Conservation (phyloP, 768 basidiomycete genomes). For the Lactarius sp. region DNA sequence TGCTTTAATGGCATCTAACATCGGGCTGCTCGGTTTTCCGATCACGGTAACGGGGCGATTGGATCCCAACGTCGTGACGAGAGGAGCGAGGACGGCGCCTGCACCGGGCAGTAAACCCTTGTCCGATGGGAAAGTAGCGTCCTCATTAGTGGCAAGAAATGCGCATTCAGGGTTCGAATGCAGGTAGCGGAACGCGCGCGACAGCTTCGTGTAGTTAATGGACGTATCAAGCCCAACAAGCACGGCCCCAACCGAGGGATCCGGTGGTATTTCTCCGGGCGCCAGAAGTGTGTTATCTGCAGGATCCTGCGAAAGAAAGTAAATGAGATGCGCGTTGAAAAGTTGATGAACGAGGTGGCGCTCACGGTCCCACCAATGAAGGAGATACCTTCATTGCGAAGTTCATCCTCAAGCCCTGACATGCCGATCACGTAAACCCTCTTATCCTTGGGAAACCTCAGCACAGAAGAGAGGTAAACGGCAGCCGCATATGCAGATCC, state of each 20-base stretch:
- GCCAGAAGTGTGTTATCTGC: constrained; percentile 70
- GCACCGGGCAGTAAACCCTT: constrained; percentile 76
- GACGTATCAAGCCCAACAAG: constrained; percentile 86
- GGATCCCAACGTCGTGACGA: constrained; percentile 60
- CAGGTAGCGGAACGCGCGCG: constrained; percentile 89
- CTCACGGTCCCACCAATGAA: constrained; percentile 83
- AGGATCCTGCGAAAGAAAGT: constrained; percentile 57
- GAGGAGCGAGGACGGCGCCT: constrained; percentile 77
- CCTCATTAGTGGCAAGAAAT: constrained; percentile 90
- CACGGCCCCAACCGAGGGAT: constrained; percentile 83
- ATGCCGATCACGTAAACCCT: constrained; percentile 96
- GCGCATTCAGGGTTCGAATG: constrained; percentile 70
- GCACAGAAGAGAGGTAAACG: constrained; percentile 81
- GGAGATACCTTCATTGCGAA: constrained; percentile 78
- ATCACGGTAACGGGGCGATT: constrained; percentile 63
- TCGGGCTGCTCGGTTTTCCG: constrained; percentile 86
- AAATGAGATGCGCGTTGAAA: constrained; percentile 14
- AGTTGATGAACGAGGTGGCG: constrained; percentile 15
- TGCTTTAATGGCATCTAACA: constrained; percentile 89
- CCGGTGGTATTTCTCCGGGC: constrained; percentile 67
- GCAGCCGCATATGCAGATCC: constrained; percentile 89
- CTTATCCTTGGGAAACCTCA: constrained; percentile 85
- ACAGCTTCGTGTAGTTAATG: constrained; percentile 91
- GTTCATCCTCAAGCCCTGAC: constrained; percentile 87
- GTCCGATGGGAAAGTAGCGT: constrained; percentile 83